Percentiles rank a stretch among this genome's conserved stretches.
Evolutionary conservation across 208 protist genomes (phyloP).

Genomic region (Trypanosomatidae sp.): DNA sequence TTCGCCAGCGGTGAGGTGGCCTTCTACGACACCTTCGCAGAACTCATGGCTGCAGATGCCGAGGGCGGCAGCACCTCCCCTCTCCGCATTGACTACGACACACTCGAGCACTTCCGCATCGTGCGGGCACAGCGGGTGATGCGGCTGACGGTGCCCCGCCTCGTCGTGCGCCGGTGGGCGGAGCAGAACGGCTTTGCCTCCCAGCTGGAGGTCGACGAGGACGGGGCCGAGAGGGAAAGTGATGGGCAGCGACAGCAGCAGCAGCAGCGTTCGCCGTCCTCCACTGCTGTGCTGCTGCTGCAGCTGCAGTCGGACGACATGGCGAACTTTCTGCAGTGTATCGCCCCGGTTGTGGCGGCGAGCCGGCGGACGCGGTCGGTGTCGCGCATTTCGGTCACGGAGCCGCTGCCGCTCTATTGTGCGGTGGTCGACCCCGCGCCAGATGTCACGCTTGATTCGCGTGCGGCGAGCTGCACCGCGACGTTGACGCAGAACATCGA

Average conservation of each 20-base stretch:
- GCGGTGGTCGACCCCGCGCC: slow-evolving; percentile 21
- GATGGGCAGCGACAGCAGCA: background rate
- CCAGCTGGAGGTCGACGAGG: slow-evolving; percentile 41
- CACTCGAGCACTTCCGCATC: slow-evolving; percentile 70
- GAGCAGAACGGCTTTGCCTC: slow-evolving; percentile 56
- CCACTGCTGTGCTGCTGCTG: slow-evolving; percentile 30
- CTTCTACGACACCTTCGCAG: slow-evolving; percentile 63
- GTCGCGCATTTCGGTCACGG: slow-evolving; percentile 73
- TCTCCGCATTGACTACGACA: slow-evolving; percentile 57
- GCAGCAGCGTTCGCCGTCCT: background rate
- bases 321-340: slow-evolving; percentile 47
- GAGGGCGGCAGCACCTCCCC: slow-evolving; percentile 53
- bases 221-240: slow-evolving; percentile 3
- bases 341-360: slow-evolving; percentile 61
- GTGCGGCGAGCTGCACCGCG: background rate
- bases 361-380: slow-evolving; percentile 53
- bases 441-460: slow-evolving; percentile 1
- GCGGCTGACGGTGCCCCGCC: slow-evolving; percentile 59
- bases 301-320: slow-evolving; percentile 54
- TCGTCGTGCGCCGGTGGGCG: slow-evolving; percentile 52
- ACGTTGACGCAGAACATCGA: background rate
- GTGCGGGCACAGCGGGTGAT: slow-evolving; percentile 61
- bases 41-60: slow-evolving; percentile 54
- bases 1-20: slow-evolving; percentile 66
- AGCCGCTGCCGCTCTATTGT: slow-evolving; percentile 51